Base-by-base conservation (phyloP, 2,329 filamentous ascomycete genomes). In the Ophiocordyceps robertsii region DNA sequence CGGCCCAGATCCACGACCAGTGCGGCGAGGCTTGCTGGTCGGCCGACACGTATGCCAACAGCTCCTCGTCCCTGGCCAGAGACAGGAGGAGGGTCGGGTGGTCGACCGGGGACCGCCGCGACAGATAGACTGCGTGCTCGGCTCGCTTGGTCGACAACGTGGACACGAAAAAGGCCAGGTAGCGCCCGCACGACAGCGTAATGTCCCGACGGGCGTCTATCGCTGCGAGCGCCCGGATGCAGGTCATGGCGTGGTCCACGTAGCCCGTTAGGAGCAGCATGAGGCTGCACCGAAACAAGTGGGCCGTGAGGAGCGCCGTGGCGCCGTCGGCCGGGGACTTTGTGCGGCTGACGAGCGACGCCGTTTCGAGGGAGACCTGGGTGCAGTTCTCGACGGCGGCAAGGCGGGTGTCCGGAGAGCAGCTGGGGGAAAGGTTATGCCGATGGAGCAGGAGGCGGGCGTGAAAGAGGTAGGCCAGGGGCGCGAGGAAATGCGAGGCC, bases 231-330 rank as follows among this genome's bases (percentile, higher is more conserved):
- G 82, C 79, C 43, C 84, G 77, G 11, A 90, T 71, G 51, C 89
- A 87, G 3, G 77, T 75, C 11, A 81, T 62, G 0, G 90, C 89
- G 2, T 80, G 72, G 5, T 82, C 75, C 55, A 82, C 84, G 41
- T 86, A 80, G 36, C 80, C 80, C 1, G 77, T 75, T 41, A 93
- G 76, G 19, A 90, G 74, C 5, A 95, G 68, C 44, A 95, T 79
- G 1, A 96, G 70, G 2, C 84, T 73, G 54, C 84, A 93, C 19
- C 90, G 82, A 77, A 93, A 95, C 37, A 95, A 71, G 57, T 96
- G 92, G 13, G 77, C 79, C 44, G 86, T 84, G 9, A 93, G 69
- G 51, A 90, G 75, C 4, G 82, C 77, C 2, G 82, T 86, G 3
- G 86, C 79, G 11, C 80, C 76, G 30, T 79, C 75, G 5, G 76